A percentile compares a stretch with the other conserved stretches of the same genome.
Evolutionary conservation across 768 basidiomycete species (phyloP).

Genomic region (Baorangia bicolor): DNA sequence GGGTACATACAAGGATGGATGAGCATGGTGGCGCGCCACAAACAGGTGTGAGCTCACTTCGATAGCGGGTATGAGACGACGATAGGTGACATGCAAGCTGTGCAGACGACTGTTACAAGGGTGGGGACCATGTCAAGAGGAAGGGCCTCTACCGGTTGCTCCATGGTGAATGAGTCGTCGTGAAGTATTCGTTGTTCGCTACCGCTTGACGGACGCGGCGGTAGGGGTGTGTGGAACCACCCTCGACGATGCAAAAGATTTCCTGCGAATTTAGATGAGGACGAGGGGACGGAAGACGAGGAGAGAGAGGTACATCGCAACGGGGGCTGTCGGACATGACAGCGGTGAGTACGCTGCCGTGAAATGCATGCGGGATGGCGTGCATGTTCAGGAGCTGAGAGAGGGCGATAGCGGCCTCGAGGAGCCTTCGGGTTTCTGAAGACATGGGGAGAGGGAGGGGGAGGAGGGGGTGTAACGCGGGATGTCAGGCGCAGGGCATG

Average conservation of each 20-base stretch:
- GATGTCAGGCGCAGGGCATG: slow-evolving; percentile 47
- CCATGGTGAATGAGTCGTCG: slow-evolving; percentile 77
- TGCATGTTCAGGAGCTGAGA: slow-evolving; percentile 57
- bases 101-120: slow-evolving; percentile 13
- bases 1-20: slow-evolving; percentile 2
- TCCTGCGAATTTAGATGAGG: slow-evolving; percentile 50
- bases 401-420: slow-evolving; percentile 77
- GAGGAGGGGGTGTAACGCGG: slow-evolving; percentile 22
- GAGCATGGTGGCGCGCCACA: slow-evolving; percentile 8
- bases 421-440: slow-evolving; percentile 67
- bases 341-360: slow-evolving; percentile 72
- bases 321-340: slow-evolving; percentile 63
- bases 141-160: slow-evolving; percentile 62
- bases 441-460: slow-evolving; percentile 41
- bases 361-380: slow-evolving; percentile 75
- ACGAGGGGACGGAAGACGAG: neutral
- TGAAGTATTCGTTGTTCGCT: slow-evolving; percentile 60
- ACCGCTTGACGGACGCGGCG: slow-evolving; percentile 78
- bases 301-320: slow-evolving; percentile 54
- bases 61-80: slow-evolving; percentile 71
- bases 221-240: slow-evolving; percentile 71
- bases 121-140: neutral
- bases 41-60: slow-evolving; percentile 46
- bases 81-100: slow-evolving; percentile 75
- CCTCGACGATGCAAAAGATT: slow-evolving; percentile 82